Evolutionary conservation across 2,329 filamentous ascomycete genomes (phyloP), one percentile per base, ranked within the genome.

Genomic region (Dothideomycetes sp.): DNA sequence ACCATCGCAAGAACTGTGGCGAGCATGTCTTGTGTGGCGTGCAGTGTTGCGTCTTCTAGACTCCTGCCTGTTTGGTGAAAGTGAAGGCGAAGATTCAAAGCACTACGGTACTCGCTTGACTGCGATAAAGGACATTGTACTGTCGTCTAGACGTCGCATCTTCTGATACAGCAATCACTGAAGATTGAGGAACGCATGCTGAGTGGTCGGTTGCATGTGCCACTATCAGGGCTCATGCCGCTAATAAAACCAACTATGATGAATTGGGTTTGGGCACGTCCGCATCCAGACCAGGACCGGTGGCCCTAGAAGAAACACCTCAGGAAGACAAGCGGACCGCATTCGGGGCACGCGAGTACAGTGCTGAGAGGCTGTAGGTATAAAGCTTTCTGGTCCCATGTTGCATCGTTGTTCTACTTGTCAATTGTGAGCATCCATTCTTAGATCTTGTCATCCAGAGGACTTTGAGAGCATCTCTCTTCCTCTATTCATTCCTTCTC

Each of bases 251-350:
- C 13, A 31, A 15, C 32, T 31, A 35, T 16, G 22, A 20, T 30
- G 32, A 13, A 22, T 42, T 42, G 40, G 36, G 32, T 42, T 36
- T 34, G 27, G 25, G 31, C 32, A 23, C 23, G 32, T 12, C 32
- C 32, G 19, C 10, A 34, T 31, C 40, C 24, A 36, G 40, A 10
- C 38, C 20, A 16, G 19, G 27, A 25, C 37, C 31, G 40, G 40
- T 35, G 17, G 40, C 33, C 24, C 29, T 23, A 22, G 31, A 23
- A 17, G 13, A 20, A 13, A 9, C n/a, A 22, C 24, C 20, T 18
- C 17, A 33, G 32, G 12, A 15, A 13, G 31, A 35, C 39, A 42
- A 30, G 30, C 19, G 18, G 19, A 34, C n/a, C 13, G 39, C 32
- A 24, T 22, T 25, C 30, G 38, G 32, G 25, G 40, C 40, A 32